A percentile compares a stretch with the other conserved stretches of the same genome.
phyloP scores from a whole-genome alignment of 306 rosid genomes.

The Prinsepia uniflora region DNA sequence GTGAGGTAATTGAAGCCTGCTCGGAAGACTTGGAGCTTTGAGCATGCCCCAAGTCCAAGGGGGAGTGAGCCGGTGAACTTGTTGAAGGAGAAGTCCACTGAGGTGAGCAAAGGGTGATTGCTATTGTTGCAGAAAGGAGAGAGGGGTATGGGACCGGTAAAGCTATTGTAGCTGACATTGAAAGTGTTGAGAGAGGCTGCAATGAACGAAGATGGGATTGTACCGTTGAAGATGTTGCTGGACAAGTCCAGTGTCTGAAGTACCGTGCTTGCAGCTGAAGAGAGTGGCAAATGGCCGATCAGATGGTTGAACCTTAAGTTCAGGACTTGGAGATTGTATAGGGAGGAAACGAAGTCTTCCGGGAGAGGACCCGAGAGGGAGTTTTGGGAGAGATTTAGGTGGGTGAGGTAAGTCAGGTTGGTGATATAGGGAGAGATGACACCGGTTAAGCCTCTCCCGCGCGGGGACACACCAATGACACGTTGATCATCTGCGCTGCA shows the following conservation, averaged over 20 bases:
- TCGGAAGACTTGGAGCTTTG: conserved; percentile 52
- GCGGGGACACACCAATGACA: conserved; percentile 48
- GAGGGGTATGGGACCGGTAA: conserved; percentile 40
- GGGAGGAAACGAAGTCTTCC: conserved; percentile 31
- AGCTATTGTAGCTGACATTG: conserved; percentile 79
- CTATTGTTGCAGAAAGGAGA: conserved; percentile 9
- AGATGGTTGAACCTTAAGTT: conserved; percentile 33
- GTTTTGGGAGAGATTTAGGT: conserved; percentile 65
- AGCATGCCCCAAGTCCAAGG: conserved; percentile 58
- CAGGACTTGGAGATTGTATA: conserved; percentile 1
- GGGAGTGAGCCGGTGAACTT: conserved; percentile 39
- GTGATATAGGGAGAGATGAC: conserved; percentile 33
- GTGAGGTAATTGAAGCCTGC: conserved; percentile 73
- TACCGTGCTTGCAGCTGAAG: neutral
- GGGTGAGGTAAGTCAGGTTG: conserved; percentile 44
- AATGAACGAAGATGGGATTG: conserved; percentile 46
- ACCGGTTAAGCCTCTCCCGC: conserved; percentile 53
- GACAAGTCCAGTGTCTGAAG: conserved; percentile 59
- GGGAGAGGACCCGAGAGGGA: conserved; percentile 49
- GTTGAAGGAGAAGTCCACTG: conserved; percentile 70
- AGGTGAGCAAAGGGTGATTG: conserved; percentile 26
- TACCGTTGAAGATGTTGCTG: conserved; percentile 60
- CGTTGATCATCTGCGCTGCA: conserved; percentile 34
- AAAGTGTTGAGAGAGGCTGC: conserved; percentile 38
- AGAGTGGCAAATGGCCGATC: conserved; percentile 33